Base-by-base conservation (phyloP, 257 asterid genomes). In the Cruciata laevipes region DNA sequence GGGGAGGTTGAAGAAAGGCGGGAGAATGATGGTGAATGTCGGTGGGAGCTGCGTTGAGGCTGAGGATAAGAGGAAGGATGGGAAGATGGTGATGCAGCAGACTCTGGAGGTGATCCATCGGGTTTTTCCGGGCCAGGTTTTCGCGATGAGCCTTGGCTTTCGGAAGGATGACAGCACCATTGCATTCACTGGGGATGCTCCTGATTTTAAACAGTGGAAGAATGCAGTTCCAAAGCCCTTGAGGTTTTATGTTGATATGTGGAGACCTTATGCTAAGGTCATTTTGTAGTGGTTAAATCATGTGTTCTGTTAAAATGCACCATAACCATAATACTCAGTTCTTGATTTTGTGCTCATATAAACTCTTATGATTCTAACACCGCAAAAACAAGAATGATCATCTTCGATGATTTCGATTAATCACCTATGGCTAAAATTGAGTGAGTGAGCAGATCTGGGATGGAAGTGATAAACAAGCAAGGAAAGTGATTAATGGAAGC, bases 11-110 rank as follows among this genome's bases (percentile, higher is more conserved):
- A 83, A 69, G 75, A 70, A 60, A 58, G 95, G 96, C 3, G 97
- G 98, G 79, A 80, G 86, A 23, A 81, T 92, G 68, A 92, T 89
- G 98, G 96, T 82, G 84, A 92, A 92, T 66, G 95, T 87, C 7
- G 98, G 98, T 47, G 98, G 98, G 66, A 83, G 87, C 66, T 92
- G 98, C 56, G 96, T 89, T 55, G 98, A 89, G 80, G 85, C 98
- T 4, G 98, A 91, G 67, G 95, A 91, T 76, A 58, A 72, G 0
- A 77, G 92, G 68, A 91, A 81, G 68, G 88, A 89, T 53, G 98
- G 98, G 66, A 70, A 81, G 5, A 65, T 65, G 44, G 72, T 89
- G 69, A 91, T 91, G 98, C 89, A 80, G 77, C 85, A 87, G 79
- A 89, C 98, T 2, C 69, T 89, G 80, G 66, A 62, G 76, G 97